A percentile compares a stretch with the other conserved stretches of the same genome.
These are phyloP conservation scores for Geranium brycei DNA, from an alignment of 345 rosid species.

Conservation along the genomic window DNA sequence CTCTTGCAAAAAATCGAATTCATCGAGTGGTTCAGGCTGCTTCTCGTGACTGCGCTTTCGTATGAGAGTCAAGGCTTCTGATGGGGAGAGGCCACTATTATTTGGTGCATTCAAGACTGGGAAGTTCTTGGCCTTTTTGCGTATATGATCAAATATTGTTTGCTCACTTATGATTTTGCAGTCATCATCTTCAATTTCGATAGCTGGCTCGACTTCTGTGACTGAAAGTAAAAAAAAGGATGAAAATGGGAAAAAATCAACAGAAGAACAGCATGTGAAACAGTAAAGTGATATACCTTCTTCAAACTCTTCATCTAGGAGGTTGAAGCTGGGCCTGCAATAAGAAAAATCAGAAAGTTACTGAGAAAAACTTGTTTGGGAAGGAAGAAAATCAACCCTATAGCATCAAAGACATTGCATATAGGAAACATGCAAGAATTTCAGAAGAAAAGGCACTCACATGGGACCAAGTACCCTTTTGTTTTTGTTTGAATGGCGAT, in stretches of 20 bases:
- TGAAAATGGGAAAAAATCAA: conserved; percentile 1
- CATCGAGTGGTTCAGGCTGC: conserved; percentile 20
- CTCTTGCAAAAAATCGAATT: conserved; percentile 17
- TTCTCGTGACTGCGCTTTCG: conserved; percentile 32
- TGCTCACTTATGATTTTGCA: conserved; percentile 37
- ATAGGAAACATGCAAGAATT: not conserved
- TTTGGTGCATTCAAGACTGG: conserved; percentile 35
- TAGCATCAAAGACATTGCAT: not conserved
- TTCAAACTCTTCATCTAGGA: conserved; percentile 65
- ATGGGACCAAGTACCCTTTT: conserved; percentile 16
- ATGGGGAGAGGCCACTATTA: conserved; percentile 18
- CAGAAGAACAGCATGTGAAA: not conserved
- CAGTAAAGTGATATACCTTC: conserved; percentile 33
- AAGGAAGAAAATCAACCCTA: not conserved
- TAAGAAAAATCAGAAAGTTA: conserved; percentile 7
- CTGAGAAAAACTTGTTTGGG: not conserved
- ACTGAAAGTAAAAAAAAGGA: conserved; percentile 6
- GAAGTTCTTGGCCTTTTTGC: conserved; percentile 65
- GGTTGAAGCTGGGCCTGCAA: conserved; percentile 87
- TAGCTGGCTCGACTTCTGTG: conserved; percentile 27
- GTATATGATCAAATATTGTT: conserved; percentile 71
- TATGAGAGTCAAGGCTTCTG: conserved; percentile 29
- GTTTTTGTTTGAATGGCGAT: conserved; percentile 14
- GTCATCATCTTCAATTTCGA: conserved; percentile 30
- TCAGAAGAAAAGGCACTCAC: conserved; percentile 23